phyloP scores from a whole-genome alignment of 2,329 filamentous ascomycete genomes.

The Fusarium begoniae region DNA sequence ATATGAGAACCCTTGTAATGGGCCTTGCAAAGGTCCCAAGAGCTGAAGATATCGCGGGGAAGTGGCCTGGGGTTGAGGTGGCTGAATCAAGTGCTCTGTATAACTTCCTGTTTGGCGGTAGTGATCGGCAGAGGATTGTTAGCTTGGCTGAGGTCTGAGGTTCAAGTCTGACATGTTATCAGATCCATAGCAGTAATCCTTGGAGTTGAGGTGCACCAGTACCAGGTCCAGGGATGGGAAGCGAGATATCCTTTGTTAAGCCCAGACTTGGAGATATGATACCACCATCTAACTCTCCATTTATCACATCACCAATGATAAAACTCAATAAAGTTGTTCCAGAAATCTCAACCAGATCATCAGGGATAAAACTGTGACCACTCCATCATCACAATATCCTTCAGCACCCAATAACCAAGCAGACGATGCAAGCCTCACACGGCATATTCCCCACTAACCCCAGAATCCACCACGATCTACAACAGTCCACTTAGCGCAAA shows the following conservation, averaged over 20 bases:
- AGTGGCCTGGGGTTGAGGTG: neutral
- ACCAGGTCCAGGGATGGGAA: neutral
- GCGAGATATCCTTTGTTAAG: neutral
- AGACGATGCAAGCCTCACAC: neutral
- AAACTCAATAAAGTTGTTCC: neutral
- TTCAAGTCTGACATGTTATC: neutral
- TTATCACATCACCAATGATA: neutral
- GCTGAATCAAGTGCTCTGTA: neutral
- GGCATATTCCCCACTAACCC: neutral
- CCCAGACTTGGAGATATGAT: neutral
- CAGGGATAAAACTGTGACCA: neutral
- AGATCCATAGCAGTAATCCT: neutral
- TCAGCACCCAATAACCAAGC: neutral
- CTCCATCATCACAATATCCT: neutral
- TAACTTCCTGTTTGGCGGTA: neutral
- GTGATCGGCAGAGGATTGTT: neutral
- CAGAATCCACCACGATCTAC: constrained; percentile 6
- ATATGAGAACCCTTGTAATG: neutral
- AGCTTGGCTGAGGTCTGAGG: neutral
- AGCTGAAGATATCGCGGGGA: neutral
- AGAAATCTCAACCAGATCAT: neutral
- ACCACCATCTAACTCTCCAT: too few relatives aligned
- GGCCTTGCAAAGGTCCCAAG: neutral
- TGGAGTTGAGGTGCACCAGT: neutral
- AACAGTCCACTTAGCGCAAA: constrained; percentile 2